These are phyloP conservation scores for Camelina laxa DNA, from an alignment of 345 rosid genomes.

Conservation along the genomic window DNA sequence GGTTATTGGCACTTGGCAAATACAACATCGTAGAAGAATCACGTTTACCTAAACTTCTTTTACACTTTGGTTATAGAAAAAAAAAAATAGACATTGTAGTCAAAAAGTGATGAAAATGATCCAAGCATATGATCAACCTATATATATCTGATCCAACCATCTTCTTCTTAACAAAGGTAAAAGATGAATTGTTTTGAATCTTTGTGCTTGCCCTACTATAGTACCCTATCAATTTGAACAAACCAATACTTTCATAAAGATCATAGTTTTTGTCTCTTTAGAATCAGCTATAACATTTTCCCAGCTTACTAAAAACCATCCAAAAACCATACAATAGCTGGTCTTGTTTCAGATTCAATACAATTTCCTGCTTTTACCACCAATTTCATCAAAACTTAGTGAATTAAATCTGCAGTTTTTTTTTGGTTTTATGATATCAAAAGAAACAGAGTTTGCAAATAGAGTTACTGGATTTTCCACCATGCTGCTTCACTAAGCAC, in stretches of 20 bases:
- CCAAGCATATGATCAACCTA: no score
- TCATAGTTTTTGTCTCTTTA: conserved; percentile 15
- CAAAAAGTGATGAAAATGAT: no score
- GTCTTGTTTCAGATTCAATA: conserved; percentile 39
- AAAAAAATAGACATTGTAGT: no score
- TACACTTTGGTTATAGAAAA: no score
- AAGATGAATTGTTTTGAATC: not conserved
- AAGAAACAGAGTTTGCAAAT: no score
- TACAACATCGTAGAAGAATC: no score
- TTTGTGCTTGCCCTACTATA: not conserved
- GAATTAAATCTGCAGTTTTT: no score
- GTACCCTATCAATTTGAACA: not conserved
- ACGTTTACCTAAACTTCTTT: no score
- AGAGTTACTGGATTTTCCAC: conserved; percentile 25
- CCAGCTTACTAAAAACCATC: not conserved
- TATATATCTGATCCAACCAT: no score
- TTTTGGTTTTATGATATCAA: not conserved
- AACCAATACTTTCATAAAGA: conserved; percentile 1
- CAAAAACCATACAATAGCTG: conserved; percentile 8
- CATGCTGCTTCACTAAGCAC: conserved; percentile 30
- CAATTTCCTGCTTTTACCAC: conserved; percentile 35
- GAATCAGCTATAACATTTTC: not conserved
- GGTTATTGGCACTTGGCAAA: no score
- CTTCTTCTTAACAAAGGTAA: no score
- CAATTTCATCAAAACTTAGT: not conserved